phyloP scores from a whole-genome alignment of 441 rosid genomes.

The Populus hybrid region DNA sequence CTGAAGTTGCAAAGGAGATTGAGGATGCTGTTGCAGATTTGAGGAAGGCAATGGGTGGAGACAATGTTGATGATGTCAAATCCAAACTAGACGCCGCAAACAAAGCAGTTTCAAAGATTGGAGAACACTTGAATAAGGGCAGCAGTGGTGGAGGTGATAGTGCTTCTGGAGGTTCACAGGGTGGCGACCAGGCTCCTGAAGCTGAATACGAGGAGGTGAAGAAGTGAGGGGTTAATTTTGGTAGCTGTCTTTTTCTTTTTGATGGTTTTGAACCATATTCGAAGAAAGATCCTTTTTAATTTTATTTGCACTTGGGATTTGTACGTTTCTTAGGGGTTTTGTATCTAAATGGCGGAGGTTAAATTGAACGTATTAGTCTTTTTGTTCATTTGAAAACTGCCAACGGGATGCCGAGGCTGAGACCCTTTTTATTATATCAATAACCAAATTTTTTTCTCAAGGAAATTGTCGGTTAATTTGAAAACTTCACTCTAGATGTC shows the following conservation, averaged over 20 bases:
- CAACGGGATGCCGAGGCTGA: background rate
- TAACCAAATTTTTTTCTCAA: background rate
- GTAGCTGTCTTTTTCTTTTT: background rate
- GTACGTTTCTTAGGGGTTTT: conserved; percentile 18
- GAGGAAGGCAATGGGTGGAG: conserved; percentile 59
- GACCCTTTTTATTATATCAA: conserved; percentile 8
- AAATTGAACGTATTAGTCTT: conserved; percentile 16
- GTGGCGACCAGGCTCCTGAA: conserved; percentile 73
- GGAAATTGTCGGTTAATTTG: background rate
- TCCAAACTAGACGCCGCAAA: conserved; percentile 78
- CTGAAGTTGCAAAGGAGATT: conserved; percentile 68
- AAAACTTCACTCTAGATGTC: too few relatives aligned
- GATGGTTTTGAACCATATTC: background rate
- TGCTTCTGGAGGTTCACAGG: conserved; percentile 56
- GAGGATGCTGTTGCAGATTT: conserved; percentile 68
- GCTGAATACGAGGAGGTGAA: conserved; percentile 97
- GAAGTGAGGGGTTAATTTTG: conserved; percentile 41
- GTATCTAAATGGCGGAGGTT: conserved; percentile 26
- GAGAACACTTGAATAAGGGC: conserved; percentile 75
- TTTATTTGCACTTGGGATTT: conserved; percentile 10
- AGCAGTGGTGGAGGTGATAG: conserved; percentile 41
- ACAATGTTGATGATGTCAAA: conserved; percentile 62
- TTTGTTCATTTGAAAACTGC: background rate
- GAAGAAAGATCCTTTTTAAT: background rate
- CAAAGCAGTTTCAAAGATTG: conserved; percentile 89